Evolutionary conservation across 768 basidiomycete genomes (phyloP).

Genomic region (Xanthoconium purpureum): DNA sequence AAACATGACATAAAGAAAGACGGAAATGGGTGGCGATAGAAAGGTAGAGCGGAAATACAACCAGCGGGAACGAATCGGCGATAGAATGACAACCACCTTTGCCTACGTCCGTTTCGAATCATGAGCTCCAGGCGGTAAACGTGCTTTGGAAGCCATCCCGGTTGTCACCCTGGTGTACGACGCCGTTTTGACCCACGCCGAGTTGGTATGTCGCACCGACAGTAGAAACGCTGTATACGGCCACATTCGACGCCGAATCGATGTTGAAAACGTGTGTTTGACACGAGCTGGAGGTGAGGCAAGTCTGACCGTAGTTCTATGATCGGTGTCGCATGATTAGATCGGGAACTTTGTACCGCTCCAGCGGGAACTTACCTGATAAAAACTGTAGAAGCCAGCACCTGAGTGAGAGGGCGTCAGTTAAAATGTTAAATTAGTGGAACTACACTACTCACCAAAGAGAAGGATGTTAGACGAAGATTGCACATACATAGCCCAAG

Average conservation of each 20-base stretch:
- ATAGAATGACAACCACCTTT: background rate
- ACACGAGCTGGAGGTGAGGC: slow-evolving; percentile 35
- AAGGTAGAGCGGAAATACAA: background rate
- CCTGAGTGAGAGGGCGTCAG: slow-evolving; percentile 27
- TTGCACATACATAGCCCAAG: slow-evolving; percentile 21
- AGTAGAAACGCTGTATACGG: slow-evolving; percentile 45
- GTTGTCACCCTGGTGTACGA: background rate
- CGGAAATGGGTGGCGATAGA: background rate
- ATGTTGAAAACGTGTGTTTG: slow-evolving; percentile 44
- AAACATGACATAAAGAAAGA: background rate
- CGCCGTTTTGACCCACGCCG: slow-evolving; percentile 1
- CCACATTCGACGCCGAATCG: slow-evolving; percentile 37
- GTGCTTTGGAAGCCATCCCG: slow-evolving; percentile 3
- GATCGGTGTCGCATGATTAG: background rate
- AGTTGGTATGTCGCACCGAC: slow-evolving; percentile 37
- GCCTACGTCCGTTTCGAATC: background rate
- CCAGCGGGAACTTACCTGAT: slow-evolving; percentile 27
- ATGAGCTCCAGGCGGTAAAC: background rate
- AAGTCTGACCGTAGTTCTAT: slow-evolving; percentile 39
- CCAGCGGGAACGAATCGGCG: background rate
- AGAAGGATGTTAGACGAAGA: slow-evolving; percentile 40
- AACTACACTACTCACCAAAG: slow-evolving; percentile 32
- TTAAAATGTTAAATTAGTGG: slow-evolving; percentile 32
- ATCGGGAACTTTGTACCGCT: too few species aligned
- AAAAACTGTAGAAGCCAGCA: slow-evolving; percentile 51